Evolutionary conservation across 2,329 filamentous ascomycete species (phyloP).

Genomic region (Verticillium albo-atrum): DNA sequence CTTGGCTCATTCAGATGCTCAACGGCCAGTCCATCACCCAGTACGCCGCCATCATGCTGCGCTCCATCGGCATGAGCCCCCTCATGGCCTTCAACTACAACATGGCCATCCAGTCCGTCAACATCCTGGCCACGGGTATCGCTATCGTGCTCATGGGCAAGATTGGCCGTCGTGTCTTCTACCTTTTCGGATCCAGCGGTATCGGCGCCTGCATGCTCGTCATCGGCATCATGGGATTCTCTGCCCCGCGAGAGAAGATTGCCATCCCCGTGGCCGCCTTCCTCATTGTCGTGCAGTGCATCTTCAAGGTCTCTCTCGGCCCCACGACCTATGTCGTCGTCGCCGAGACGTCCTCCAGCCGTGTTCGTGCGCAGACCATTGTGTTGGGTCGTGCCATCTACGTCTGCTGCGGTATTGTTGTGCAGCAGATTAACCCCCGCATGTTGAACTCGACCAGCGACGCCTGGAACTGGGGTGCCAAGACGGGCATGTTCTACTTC

Average conservation of each 20-base stretch:
- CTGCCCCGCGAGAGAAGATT: conserved; percentile 11
- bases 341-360: conserved; percentile 36
- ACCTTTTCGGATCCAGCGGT: conserved; percentile 33
- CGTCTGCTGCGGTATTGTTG: conserved; percentile 34
- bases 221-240: conserved; percentile 33
- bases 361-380: conserved; percentile 40
- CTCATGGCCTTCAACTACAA: conserved; percentile 37
- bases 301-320: conserved; percentile 40
- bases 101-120: conserved; percentile 44
- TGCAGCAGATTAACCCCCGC: conserved; percentile 31
- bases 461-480: conserved; percentile 31
- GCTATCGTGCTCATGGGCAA: conserved; percentile 33
- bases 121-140: conserved; percentile 32
- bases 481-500: conserved; percentile 32
- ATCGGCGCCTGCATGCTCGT: conserved; percentile 36
- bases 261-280: conserved; percentile 29
- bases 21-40: conserved; percentile 42
- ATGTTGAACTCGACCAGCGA: conserved; percentile 22
- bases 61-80: conserved; percentile 41
- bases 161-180: conserved; percentile 33
- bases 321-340: conserved; percentile 40
- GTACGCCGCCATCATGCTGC: conserved; percentile 48
- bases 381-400: conserved; percentile 37
- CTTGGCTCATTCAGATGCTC: conserved; percentile 20
- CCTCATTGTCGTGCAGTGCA: conserved; percentile 32